Conservation (phyloP, 2,329 filamentous ascomycete genomes). For the Ascochyta lentis region DNA sequence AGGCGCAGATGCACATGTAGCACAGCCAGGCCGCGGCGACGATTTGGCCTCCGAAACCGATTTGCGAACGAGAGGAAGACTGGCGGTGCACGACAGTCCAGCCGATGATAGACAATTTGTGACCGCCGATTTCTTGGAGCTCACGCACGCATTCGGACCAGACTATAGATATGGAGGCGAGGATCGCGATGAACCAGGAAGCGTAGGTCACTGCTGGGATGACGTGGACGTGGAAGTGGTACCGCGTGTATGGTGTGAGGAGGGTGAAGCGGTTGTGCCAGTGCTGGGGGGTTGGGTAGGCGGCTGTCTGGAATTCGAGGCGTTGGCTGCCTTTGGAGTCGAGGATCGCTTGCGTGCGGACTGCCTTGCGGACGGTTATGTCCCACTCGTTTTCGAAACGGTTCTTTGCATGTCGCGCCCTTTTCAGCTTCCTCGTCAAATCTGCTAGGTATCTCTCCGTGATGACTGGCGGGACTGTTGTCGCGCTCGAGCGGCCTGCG, state of each 20-base stretch:
- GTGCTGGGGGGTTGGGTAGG: slow-evolving; percentile 48
- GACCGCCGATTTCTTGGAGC: slow-evolving; percentile 61
- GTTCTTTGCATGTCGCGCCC: slow-evolving; percentile 81
- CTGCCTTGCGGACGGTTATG: slow-evolving; percentile 74
- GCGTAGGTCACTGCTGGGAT: slow-evolving; percentile 71
- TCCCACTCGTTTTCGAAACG: slow-evolving; percentile 89
- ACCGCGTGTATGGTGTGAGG: slow-evolving; percentile 82
- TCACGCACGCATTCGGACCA: slow-evolving; percentile 94
- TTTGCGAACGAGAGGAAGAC: slow-evolving; percentile 71
- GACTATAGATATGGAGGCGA: slow-evolving; percentile 82
- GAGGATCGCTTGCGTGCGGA: slow-evolving; percentile 78
- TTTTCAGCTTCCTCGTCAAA: slow-evolving; percentile 79
- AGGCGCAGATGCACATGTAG: slow-evolving; percentile 93
- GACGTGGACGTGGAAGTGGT: slow-evolving; percentile 75
- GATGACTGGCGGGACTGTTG: slow-evolving; percentile 76
- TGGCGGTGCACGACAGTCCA: slow-evolving; percentile 77
- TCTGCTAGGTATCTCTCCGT: slow-evolving; percentile 94
- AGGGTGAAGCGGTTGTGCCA: slow-evolving; percentile 57
- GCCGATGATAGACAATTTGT: slow-evolving; percentile 74
- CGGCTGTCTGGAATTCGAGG: slow-evolving; percentile 73
- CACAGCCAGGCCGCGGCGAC: slow-evolving; percentile 87
- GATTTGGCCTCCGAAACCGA: slow-evolving; percentile 86
- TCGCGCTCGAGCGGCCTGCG: slow-evolving; percentile 40
- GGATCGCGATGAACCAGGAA: slow-evolving; percentile 70
- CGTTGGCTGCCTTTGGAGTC: slow-evolving; percentile 82